Conservation (phyloP, 495 filamentous ascomycete species). For the Annulohypoxylon nitens region DNA sequence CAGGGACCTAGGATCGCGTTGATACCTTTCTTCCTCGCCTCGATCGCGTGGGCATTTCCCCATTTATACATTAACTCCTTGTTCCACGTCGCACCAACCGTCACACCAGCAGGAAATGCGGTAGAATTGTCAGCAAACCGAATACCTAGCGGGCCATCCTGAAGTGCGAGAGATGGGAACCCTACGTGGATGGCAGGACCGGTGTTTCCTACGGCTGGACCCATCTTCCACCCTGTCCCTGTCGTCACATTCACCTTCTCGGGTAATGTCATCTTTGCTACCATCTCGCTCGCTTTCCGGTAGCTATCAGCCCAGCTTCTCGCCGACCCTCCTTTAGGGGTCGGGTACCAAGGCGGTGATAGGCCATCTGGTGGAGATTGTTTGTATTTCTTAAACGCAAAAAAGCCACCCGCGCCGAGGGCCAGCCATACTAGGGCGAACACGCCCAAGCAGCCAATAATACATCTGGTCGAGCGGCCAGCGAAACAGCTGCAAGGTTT, state of each 20-base stretch:
- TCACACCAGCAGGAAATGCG: constrained; percentile 86
- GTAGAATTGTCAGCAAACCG: constrained; percentile 81
- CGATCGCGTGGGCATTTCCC: constrained; percentile 75
- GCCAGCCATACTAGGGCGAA: constrained; percentile 51
- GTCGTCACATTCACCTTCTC: constrained; percentile 98
- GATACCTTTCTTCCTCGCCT: constrained; percentile 79
- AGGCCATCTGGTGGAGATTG: constrained; percentile 62
- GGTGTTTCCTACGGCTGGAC: constrained; percentile 91
- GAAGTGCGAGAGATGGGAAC: constrained; percentile 88
- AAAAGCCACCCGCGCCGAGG: constrained; percentile 55
- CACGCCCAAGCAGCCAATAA: constrained; percentile 40
- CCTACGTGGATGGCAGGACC: constrained; percentile 75
- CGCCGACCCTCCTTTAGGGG: constrained; percentile 83
- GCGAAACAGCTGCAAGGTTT: constrained; percentile 41
- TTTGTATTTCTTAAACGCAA: constrained; percentile 59
- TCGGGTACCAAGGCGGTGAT: constrained; percentile 86
- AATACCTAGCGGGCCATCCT: constrained; percentile 90
- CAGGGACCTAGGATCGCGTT: constrained; percentile 81
- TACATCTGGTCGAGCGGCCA: constrained; percentile 52
- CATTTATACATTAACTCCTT: constrained; percentile 79
- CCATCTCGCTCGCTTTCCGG: constrained; percentile 81
- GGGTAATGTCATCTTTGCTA: constrained; percentile 82
- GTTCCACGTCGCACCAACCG: constrained; percentile 89
- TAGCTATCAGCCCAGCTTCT: constrained; percentile 82
- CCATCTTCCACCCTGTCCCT: constrained; percentile 92